Evolutionary conservation across 139 green algal species (phyloP).

Genomic region (Klebsormidium nitens): DNA sequence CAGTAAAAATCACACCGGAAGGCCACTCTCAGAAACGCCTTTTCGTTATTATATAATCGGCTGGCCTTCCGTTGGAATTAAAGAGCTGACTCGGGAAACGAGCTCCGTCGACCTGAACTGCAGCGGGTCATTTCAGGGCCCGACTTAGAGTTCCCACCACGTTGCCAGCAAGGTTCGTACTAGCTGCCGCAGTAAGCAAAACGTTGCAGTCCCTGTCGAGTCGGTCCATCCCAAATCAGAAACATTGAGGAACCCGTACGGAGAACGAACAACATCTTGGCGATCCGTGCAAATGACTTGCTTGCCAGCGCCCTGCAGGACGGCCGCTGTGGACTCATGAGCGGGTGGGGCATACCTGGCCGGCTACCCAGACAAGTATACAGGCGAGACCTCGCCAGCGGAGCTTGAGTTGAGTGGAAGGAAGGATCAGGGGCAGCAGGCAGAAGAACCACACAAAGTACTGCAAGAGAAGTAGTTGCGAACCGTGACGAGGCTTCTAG

Average conservation of each 20-base stretch:
- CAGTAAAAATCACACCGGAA: neutral
- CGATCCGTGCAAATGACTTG: neutral
- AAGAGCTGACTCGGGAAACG: no score
- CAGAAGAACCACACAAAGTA: slow-evolving; percentile 97
- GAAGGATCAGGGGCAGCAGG: slow-evolving; percentile 61
- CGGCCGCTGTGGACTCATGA: neutral
- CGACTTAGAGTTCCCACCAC: no score
- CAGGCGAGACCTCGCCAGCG: neutral
- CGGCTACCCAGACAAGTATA: neutral
- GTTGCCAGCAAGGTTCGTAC: no score
- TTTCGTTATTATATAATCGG: neutral
- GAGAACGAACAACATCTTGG: neutral
- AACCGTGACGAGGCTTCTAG: slow-evolving; percentile 41
- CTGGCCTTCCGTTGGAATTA: neutral
- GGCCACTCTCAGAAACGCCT: neutral
- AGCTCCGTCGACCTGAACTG: no score
- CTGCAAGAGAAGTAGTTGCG: slow-evolving; percentile 43
- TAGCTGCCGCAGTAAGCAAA: no score
- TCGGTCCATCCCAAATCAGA: neutral
- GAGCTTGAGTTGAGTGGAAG: slow-evolving; percentile 7
- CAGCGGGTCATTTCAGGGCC: no score
- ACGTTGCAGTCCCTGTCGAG: no score
- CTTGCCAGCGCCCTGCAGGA: neutral
- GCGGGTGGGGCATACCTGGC: neutral
- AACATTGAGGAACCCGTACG: neutral